Conservation (phyloP, 2,329 filamentous ascomycete species). For the Ceratocystis huliohia region DNA sequence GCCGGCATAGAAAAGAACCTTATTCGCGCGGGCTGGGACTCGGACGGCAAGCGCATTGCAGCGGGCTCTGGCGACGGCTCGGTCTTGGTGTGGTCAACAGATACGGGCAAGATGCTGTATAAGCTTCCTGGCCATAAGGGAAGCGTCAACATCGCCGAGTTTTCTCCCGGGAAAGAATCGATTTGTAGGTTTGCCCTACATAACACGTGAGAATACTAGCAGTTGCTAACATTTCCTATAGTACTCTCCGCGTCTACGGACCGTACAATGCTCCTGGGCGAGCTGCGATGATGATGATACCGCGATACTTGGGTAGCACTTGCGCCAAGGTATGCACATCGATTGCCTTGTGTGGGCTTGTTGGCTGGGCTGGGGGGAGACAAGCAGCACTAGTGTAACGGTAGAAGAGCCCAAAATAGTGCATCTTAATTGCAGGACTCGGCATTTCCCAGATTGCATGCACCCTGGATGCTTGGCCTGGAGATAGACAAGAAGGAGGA, state of each 20-base stretch:
- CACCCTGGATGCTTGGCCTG: neutral
- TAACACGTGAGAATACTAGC: neutral
- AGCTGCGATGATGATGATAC: constrained; percentile 36
- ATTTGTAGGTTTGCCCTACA: constrained; percentile 55
- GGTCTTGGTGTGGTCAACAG: constrained; percentile 79
- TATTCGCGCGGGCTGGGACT: constrained; percentile 79
- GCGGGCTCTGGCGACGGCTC: constrained; percentile 83
- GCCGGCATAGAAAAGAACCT: constrained; percentile 84
- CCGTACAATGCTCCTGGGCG: constrained; percentile 69
- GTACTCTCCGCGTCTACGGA: constrained; percentile 87
- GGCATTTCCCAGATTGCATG: neutral
- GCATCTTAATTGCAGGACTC: neutral
- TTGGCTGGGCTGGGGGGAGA: neutral
- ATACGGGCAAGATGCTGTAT: constrained; percentile 80
- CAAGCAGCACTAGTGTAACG: neutral
- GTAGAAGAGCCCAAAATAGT: neutral
- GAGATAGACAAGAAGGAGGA: neutral
- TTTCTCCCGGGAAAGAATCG: constrained; percentile 71
- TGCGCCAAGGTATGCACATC: neutral
- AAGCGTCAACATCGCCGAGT: constrained; percentile 86
- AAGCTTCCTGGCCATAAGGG: constrained; percentile 94
- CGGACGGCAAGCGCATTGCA: constrained; percentile 71
- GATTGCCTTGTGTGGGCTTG: neutral
- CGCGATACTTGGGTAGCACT: too few relatives aligned
- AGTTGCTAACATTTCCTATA: constrained; percentile 34